A percentile compares a stretch with the other conserved stretches of the same genome.
Conservation (phyloP, 257 asterid species). For the Nicotiana otophora region DNA sequence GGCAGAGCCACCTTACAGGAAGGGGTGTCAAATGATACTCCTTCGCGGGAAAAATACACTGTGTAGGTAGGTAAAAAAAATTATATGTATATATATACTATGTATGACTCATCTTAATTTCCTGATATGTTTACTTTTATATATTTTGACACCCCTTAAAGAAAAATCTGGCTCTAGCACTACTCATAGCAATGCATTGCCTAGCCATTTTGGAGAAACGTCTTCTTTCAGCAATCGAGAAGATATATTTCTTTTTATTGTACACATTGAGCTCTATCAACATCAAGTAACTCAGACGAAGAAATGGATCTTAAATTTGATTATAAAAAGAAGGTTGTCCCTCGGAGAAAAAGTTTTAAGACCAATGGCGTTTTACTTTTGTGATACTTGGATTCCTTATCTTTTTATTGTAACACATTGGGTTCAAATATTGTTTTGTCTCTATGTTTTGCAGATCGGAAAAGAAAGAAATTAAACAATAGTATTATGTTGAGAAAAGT, state of each 20-base stretch:
- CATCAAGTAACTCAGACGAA: neutral
- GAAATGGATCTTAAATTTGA: neutral
- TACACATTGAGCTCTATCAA: neutral
- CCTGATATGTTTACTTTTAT: no score
- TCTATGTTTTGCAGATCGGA: no score
- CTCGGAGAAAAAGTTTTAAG: neutral
- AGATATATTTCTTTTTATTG: neutral
- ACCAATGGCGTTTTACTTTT: neutral
- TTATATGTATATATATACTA: no score
- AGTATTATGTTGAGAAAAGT: neutral
- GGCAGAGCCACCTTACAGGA: no score
- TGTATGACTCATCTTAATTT: no score
- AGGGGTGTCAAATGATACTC: no score
- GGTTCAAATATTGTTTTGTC: no score
- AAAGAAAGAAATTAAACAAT: no score
- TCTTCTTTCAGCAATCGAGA: neutral
- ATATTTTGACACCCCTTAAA: no score
- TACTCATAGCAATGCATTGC: neutral
- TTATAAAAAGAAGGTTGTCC: neutral
- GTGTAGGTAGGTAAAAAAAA: no score
- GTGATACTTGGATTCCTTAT: neutral
- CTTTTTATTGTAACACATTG: neutral
- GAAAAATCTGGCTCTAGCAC: no score
- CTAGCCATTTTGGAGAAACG: neutral
- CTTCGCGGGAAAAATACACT: no score